A percentile compares a stretch with the other conserved stretches of the same genome.
These are phyloP conservation scores for Ligustrum vulgare DNA, from an alignment of 257 asterid species.

Conservation along the genomic window DNA sequence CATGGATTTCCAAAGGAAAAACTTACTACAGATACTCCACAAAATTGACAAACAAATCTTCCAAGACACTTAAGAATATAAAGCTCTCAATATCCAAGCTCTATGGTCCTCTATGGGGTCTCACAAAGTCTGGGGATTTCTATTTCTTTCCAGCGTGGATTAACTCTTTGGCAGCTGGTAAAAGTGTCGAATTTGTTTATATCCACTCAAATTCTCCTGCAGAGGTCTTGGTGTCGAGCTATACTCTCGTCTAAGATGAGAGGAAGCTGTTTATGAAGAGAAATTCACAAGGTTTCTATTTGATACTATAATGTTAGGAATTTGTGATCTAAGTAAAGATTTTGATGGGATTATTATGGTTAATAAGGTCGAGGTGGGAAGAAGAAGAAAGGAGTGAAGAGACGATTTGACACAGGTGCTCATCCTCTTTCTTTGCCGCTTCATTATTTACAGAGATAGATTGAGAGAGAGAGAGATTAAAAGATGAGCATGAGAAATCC, in stretches of 20 bases:
- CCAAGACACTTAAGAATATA: slow-evolving; percentile 40
- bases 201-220: slow-evolving; percentile 50
- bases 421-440: slow-evolving; percentile 92
- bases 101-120: slow-evolving; percentile 65
- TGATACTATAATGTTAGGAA: slow-evolving; percentile 6
- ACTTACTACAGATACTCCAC: slow-evolving; percentile 40
- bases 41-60: slow-evolving; percentile 42
- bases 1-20: slow-evolving; percentile 35
- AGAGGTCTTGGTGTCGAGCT: slow-evolving; percentile 40
- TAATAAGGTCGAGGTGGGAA: slow-evolving; percentile 54
- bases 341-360: slow-evolving; percentile 35
- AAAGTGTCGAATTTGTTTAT: slow-evolving; percentile 53
- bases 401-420: slow-evolving; percentile 64
- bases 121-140: slow-evolving; percentile 35
- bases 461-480: slow-evolving; percentile 25
- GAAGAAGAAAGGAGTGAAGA: slow-evolving; percentile 85
- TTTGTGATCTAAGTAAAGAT: slow-evolving; percentile 48
- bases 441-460: slow-evolving; percentile 41
- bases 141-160: slow-evolving; percentile 48
- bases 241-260: slow-evolving; percentile 34
- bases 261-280: neutral
- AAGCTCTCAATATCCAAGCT: slow-evolving; percentile 45
- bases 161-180: slow-evolving; percentile 39
- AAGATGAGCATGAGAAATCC: slow-evolving; percentile 34
- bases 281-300: slow-evolving; percentile 4